Percentiles rank a stretch among this genome's conserved stretches.
phyloP scores from a whole-genome alignment of 2,329 filamentous ascomycete genomes.

The Thielaviopsis musarum region DNA sequence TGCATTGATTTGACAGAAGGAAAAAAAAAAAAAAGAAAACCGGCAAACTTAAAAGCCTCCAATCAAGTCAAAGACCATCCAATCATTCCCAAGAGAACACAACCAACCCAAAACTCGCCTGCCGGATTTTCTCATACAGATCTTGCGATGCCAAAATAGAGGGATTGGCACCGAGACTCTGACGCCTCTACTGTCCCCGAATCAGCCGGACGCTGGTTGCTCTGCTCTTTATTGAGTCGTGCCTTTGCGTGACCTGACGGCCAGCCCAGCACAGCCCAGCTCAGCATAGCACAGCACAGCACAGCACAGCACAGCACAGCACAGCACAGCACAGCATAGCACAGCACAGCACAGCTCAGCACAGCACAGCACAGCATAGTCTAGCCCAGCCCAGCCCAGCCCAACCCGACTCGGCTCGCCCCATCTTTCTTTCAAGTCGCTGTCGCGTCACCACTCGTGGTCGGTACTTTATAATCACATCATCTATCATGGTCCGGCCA shows the following conservation, averaged over 20 bases:
- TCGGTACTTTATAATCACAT: not conserved
- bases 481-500: constrained; percentile 8
- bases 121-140: not conserved
- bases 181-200: not conserved
- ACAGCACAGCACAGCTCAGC: not conserved
- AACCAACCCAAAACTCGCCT: not conserved
- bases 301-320: too few species aligned
- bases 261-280: not conserved
- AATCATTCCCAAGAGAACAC: not conserved
- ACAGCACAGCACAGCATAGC: not conserved
- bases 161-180: not conserved
- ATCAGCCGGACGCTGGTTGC: not conserved
- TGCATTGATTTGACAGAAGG: not conserved
- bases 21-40: not conserved
- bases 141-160: not conserved
- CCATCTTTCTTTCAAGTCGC: not conserved
- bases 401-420: too few species aligned
- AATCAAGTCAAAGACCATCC: not conserved
- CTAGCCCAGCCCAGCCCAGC: not conserved
- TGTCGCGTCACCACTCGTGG: not conserved
- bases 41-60: not conserved
- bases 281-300: not conserved
- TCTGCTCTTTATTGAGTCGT: not conserved
- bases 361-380: not conserved
- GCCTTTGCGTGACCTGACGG: not conserved